Percentiles rank a stretch among this genome's conserved stretches.
Conservation (phyloP, 2,329 filamentous ascomycete species). For the Colletotrichum caudatum region DNA sequence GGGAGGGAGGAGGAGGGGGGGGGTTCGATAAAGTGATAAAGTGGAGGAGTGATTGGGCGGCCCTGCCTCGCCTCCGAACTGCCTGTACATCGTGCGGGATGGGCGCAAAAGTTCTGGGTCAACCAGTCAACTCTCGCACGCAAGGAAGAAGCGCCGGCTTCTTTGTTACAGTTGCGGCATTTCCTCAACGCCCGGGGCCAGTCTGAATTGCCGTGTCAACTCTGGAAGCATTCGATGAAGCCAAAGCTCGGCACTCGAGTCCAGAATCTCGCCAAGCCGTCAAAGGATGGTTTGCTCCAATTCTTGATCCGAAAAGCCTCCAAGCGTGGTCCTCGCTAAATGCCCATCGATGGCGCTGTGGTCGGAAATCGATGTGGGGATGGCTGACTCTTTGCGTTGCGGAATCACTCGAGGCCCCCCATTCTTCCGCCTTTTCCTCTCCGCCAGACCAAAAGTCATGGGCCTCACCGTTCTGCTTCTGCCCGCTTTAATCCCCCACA, state of each 20-base stretch:
- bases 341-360: constrained; percentile 26
- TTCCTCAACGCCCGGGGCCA: constrained; percentile 20
- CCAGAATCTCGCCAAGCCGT: constrained; percentile 10
- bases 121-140: constrained; percentile 8
- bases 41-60: not conserved
- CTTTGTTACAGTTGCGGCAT: constrained; percentile 31
- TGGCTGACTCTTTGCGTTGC: constrained; percentile 12
- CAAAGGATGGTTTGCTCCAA: constrained; percentile 16
- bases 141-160: constrained; percentile 5
- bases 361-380: constrained; percentile 19
- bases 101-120: constrained; percentile 7
- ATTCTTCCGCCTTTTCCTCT: constrained; percentile 13
- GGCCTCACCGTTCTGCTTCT: constrained; percentile 57
- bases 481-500: constrained; percentile 60
- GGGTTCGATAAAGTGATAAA: not conserved
- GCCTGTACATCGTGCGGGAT: too few relatives aligned
- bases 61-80: not conserved
- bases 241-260: constrained; percentile 17
- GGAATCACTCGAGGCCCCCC: constrained; percentile 4
- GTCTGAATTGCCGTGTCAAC: constrained; percentile 34
- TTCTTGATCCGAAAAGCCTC: constrained; percentile 24
- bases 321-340: constrained; percentile 34
- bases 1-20: not conserved
- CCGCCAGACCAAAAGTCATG: constrained; percentile 46
- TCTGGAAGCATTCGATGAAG: constrained; percentile 7